Evolutionary conservation across 106 monocot species (phyloP), one percentile per base, ranked within the genome.

Genomic region (Cymbidium sinense): DNA sequence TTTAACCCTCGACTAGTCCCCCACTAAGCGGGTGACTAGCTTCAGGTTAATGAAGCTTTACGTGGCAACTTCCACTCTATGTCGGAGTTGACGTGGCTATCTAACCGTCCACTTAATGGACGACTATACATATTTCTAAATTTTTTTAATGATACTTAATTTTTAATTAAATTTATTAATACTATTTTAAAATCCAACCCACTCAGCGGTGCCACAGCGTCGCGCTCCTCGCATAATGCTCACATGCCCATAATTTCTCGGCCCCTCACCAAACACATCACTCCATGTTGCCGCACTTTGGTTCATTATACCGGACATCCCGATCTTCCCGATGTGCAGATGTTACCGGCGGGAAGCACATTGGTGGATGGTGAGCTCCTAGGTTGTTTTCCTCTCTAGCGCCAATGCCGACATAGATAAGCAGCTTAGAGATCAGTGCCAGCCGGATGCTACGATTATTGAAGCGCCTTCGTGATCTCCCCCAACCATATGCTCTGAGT

Each of bases 221-320:
- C 58, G 17, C 62, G 64, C 51, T 41, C 74, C 1, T 34, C 90
- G 84, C 73, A 93, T 71, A 62, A 93, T 88, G 82, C 90, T 93
- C n/a, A 90, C 93, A 75, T 93, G 93, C 31, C 93, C 93, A 64
- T 93, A 93, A 77, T 88, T 88, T 50, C 77, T 90, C 31, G 88
- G 84, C 23, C 93, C 93, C 11, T 86, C 81, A 6, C 87, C 86
- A 36, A 93, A 82, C 61, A 93, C 89, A 36, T 93, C 93, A 50
- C 78, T 80, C 64, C 89, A 74, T 30, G 83, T 61, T 7, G 84
- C 10, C 37, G 34, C 29, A 37, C 78, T 76, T 58, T 18, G n/a
- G 37, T 73, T 37, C 41, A 75, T 70, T 76, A 82, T 83, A 43
- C 81, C 86, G 35, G 84, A 72, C 77, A 86, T 93, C 5, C 41